A percentile compares a stretch with the other conserved stretches of the same genome.
phyloP scores from a whole-genome alignment of 306 rosid genomes.

The Mimosa pudica region DNA sequence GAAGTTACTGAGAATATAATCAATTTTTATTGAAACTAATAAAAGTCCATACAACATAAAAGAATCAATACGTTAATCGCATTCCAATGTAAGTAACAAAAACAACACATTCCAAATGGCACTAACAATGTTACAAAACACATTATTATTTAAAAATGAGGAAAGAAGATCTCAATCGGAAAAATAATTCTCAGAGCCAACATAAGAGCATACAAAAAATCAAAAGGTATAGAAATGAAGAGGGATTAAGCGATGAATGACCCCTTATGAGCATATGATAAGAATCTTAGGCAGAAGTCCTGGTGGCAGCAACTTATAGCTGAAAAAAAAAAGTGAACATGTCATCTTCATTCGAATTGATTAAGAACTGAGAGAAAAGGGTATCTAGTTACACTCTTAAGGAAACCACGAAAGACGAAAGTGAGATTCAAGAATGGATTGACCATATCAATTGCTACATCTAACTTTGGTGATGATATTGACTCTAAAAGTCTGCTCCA shows the following conservation, averaged over 20 bases:
- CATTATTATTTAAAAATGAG: no score
- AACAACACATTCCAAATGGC: neutral
- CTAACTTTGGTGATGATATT: constrained; percentile 57
- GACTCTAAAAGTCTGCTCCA: constrained; percentile 48
- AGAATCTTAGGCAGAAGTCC: constrained; percentile 74
- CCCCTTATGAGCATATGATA: constrained; percentile 54
- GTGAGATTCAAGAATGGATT: constrained; percentile 74
- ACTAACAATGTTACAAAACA: neutral
- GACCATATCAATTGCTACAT: constrained; percentile 70
- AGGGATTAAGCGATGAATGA: constrained; percentile 15
- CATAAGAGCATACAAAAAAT: neutral
- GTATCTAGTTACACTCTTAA: constrained; percentile 82
- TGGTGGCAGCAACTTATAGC: constrained; percentile 77
- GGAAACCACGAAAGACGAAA: constrained; percentile 80
- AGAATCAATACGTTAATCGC: neutral
- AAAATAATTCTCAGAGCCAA: no score
- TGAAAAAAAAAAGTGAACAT: neutral
- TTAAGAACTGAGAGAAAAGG: neutral
- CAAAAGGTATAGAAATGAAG: neutral
- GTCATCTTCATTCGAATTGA: neutral
- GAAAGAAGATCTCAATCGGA: no score
- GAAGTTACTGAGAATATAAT: neutral
- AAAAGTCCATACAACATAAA: neutral
- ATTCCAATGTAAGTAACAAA: no score
- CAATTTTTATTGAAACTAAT: neutral